Conservation (phyloP, 2,329 filamentous ascomycete genomes). For the Colletotrichum plurivorum region DNA sequence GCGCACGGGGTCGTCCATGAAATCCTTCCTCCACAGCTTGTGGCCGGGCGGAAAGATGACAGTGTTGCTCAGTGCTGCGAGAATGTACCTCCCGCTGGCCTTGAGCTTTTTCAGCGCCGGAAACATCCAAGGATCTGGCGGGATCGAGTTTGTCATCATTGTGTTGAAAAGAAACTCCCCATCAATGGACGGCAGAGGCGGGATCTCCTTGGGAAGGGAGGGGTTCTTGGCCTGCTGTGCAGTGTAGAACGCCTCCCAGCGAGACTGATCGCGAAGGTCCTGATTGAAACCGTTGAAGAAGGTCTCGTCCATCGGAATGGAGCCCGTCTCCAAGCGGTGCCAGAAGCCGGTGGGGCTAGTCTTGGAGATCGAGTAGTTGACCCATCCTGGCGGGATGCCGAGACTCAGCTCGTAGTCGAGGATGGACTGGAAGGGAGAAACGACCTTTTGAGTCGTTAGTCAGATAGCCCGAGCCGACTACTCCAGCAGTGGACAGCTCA, state of each 20-base stretch:
- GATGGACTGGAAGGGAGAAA: slow-evolving; percentile 93
- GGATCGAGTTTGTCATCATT: slow-evolving; percentile 84
- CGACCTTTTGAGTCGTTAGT: slow-evolving; percentile 70
- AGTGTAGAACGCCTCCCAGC: slow-evolving; percentile 79
- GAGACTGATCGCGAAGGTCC: slow-evolving; percentile 76
- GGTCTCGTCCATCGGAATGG: slow-evolving; percentile 78
- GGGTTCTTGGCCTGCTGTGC: slow-evolving; percentile 59
- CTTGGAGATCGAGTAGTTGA: slow-evolving; percentile 90
- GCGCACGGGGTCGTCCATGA: slow-evolving; percentile 70
- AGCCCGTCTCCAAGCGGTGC: slow-evolving; percentile 89
- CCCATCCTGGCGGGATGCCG: slow-evolving; percentile 87
- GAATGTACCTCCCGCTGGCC: slow-evolving; percentile 73
- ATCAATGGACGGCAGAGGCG: slow-evolving; percentile 80
- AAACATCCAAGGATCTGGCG: slow-evolving; percentile 88
- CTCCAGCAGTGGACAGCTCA: too few relatives aligned
- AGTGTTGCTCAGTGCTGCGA: slow-evolving; percentile 92
- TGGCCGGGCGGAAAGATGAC: slow-evolving; percentile 86
- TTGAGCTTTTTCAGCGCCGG: slow-evolving; percentile 82
- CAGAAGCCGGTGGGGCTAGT: slow-evolving; percentile 85
- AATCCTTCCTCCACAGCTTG: slow-evolving; percentile 70
- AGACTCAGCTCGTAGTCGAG: slow-evolving; percentile 87
- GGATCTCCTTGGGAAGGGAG: slow-evolving; percentile 58
- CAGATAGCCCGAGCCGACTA: background rate
- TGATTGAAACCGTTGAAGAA: slow-evolving; percentile 84
- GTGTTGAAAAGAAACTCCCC: slow-evolving; percentile 86